phyloP scores from a whole-genome alignment of 1,284 basidiomycete species.

The Irpex sp. region DNA sequence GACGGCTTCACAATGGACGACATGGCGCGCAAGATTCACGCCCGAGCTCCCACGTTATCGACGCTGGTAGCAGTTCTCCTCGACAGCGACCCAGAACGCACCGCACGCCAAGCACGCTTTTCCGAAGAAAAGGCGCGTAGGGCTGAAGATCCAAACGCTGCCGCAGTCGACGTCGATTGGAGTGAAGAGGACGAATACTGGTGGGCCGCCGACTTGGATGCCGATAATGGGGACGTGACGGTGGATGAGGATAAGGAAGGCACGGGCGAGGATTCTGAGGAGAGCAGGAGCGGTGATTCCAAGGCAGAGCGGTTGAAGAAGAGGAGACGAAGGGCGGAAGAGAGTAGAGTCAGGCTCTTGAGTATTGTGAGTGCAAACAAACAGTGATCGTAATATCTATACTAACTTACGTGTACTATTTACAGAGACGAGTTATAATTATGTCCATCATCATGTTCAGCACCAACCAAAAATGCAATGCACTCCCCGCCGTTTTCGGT shows the following conservation, averaged over 20 bases:
- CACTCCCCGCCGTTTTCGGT: constrained; percentile 6
- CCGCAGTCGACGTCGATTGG: neutral
- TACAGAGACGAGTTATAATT: neutral
- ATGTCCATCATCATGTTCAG: neutral
- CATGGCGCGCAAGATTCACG: neutral
- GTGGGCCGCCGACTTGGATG: neutral
- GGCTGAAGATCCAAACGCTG: neutral
- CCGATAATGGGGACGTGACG: neutral
- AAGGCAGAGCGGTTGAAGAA: neutral
- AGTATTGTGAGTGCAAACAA: neutral
- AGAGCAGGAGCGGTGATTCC: neutral
- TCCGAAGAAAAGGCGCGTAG: neutral
- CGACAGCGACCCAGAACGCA: neutral
- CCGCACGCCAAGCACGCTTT: neutral
- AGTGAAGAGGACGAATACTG: neutral
- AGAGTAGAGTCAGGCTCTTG: neutral
- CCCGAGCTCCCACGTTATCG: neutral
- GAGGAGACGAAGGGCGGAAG: neutral
- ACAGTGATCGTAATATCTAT: neutral
- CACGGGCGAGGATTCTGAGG: neutral
- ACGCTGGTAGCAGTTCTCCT: neutral
- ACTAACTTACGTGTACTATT: neutral
- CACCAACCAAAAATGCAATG: constrained; percentile 11
- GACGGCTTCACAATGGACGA: neutral
- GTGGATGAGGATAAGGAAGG: neutral